A percentile compares a stretch with the other conserved stretches of the same genome.
Evolutionary conservation across 2,329 filamentous ascomycete species (phyloP).

Genomic region (Venturia effusa): DNA sequence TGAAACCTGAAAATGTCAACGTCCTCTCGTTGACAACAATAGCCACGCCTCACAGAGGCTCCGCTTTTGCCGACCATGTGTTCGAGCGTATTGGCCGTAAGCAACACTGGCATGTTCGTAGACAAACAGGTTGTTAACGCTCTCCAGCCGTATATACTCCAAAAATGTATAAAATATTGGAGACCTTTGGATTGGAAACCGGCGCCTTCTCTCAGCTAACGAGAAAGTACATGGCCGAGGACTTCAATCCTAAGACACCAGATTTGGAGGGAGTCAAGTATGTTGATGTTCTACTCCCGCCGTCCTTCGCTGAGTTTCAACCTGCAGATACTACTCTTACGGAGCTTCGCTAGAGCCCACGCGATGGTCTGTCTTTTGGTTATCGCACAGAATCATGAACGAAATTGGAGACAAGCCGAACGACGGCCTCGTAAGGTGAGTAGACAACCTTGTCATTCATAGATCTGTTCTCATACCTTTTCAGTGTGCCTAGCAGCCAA

Average conservation of each 20-base stretch:
- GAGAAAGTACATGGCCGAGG: conserved; percentile 43
- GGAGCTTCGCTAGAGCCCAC: conserved; percentile 47
- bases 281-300: conserved; percentile 19
- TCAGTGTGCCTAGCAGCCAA: conserved; percentile 43
- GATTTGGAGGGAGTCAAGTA: conserved; percentile 42
- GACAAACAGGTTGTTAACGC: background rate
- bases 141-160: conserved; percentile 20
- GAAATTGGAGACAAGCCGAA: conserved; percentile 46
- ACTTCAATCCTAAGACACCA: conserved; percentile 49
- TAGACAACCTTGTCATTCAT: conserved; percentile 10
- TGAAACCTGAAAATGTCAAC: conserved; percentile 56
- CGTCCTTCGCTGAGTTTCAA: conserved; percentile 14
- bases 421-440: conserved; percentile 48
- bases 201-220: conserved; percentile 53
- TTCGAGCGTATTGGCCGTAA: conserved; percentile 46
- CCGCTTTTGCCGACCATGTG: conserved; percentile 51
- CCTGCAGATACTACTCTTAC: conserved; percentile 48
- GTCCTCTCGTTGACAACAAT: conserved; percentile 59
- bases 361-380: conserved; percentile 45
- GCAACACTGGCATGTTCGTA: conserved; percentile 32
- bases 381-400: conserved; percentile 44
- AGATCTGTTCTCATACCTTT: background rate
- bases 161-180: conserved; percentile 44
- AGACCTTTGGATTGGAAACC: conserved; percentile 44
- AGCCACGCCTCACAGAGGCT: conserved; percentile 49